Evolutionary conservation across 495 filamentous ascomycete species (phyloP).

Genomic region (Tuber aestivum): DNA sequence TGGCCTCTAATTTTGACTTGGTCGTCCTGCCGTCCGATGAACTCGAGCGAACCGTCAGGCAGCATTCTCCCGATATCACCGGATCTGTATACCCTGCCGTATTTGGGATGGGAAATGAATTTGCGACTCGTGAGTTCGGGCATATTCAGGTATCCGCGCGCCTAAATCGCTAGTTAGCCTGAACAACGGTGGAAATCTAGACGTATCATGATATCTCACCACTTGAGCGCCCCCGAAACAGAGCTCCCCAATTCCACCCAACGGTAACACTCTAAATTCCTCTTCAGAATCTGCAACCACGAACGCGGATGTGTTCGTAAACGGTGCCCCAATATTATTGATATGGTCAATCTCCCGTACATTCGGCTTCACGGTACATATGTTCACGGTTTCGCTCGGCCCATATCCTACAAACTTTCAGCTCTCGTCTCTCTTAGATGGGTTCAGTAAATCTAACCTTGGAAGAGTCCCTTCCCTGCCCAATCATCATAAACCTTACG

Average conservation of each 20-base stretch:
- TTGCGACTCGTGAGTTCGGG: constrained; percentile 52
- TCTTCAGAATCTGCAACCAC: constrained; percentile 49
- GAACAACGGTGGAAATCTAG: not conserved
- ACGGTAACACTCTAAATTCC: constrained; percentile 50
- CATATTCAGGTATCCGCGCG: constrained; percentile 62
- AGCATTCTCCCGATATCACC: constrained; percentile 69
- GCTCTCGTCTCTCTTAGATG: not conserved
- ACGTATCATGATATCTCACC: constrained; percentile 39
- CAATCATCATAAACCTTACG: constrained; percentile 60
- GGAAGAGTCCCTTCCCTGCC: constrained; percentile 59
- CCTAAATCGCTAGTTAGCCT: constrained; percentile 17
- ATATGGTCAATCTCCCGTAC: constrained; percentile 47
- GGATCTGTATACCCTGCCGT: constrained; percentile 63
- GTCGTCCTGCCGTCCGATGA: constrained; percentile 47
- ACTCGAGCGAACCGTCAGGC: constrained; percentile 52
- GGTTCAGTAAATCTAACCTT: constrained; percentile 48
- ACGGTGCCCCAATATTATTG: constrained; percentile 59
- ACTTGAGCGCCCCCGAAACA: constrained; percentile 79
- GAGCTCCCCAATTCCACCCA: constrained; percentile 69
- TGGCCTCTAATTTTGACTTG: constrained; percentile 51
- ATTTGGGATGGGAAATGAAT: constrained; percentile 60
- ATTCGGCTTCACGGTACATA: constrained; percentile 58
- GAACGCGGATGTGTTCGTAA: constrained; percentile 66
- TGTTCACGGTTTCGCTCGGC: constrained; percentile 66
- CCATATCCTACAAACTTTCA: constrained; percentile 54